Conservation (phyloP, 2,329 filamentous ascomycete genomes). For the Pseudonectria foliicola region DNA sequence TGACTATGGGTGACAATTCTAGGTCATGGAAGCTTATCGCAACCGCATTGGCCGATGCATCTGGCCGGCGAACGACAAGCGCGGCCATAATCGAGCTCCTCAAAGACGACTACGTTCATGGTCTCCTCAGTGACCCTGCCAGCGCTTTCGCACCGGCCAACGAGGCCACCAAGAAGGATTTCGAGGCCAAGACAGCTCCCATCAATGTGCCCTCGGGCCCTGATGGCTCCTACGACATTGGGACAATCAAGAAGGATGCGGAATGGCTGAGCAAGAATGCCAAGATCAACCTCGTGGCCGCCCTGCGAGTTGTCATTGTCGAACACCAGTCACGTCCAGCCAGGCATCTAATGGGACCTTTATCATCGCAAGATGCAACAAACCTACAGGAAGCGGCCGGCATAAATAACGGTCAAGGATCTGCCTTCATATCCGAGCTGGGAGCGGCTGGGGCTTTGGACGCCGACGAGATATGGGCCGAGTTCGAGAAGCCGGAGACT, state of each 20-base stretch:
- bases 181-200: conserved; percentile 78
- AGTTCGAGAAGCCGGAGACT: conserved; percentile 56
- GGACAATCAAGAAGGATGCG: conserved; percentile 76
- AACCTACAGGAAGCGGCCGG: conserved; percentile 71
- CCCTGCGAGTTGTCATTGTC: conserved; percentile 70
- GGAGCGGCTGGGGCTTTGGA: conserved; percentile 40
- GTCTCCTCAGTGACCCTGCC: conserved; percentile 61
- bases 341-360: conserved; percentile 61
- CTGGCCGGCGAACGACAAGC: conserved; percentile 46
- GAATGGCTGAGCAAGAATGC: conserved; percentile 77
- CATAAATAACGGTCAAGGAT: conserved; percentile 50
- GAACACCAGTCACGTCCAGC: conserved; percentile 79
- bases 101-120: conserved; percentile 58
- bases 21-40: conserved; percentile 58
- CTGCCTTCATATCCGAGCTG: conserved; percentile 49
- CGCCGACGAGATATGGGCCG: conserved; percentile 46
- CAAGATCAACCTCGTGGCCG: conserved; percentile 71
- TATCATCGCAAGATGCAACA: conserved; percentile 70
- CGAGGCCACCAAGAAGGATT: conserved; percentile 58
- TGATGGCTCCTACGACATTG: conserved; percentile 63
- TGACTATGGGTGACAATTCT: conserved; percentile 12
- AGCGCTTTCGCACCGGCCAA: conserved; percentile 59
- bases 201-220: conserved; percentile 71
- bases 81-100: conserved; percentile 61
- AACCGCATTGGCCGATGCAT: conserved; percentile 48